A percentile compares a stretch with the other conserved stretches of the same genome.
These are phyloP conservation scores for Penicillium sp. DNA, from an alignment of 2,329 filamentous ascomycete species.

Conservation along the genomic window DNA sequence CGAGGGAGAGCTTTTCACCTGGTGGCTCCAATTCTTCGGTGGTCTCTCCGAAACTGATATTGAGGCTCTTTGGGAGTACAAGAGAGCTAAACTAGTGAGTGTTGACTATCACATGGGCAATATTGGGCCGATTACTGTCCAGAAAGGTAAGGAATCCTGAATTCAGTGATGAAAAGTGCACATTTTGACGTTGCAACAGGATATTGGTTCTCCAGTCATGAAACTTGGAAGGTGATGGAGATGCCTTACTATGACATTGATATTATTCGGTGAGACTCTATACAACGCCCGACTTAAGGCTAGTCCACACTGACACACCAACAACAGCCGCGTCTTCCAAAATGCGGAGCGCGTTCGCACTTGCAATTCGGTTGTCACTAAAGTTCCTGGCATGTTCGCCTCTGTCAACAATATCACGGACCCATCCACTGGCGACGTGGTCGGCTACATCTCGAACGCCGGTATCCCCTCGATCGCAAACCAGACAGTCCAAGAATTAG, in stretches of 20 bases:
- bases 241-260: slow-evolving; percentile 53
- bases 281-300: slow-evolving; percentile 24
- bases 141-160: slow-evolving; percentile 38
- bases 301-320: neutral
- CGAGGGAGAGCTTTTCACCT: slow-evolving; percentile 53
- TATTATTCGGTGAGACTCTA: slow-evolving; percentile 39
- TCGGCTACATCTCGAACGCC: slow-evolving; percentile 51
- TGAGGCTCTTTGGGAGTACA: slow-evolving; percentile 46
- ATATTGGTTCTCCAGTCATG: slow-evolving; percentile 52
- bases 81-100: slow-evolving; percentile 47
- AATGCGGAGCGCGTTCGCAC: slow-evolving; percentile 52
- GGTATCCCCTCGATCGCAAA: slow-evolving; percentile 51
- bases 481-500: slow-evolving; percentile 49
- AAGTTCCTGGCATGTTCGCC: slow-evolving; percentile 50
- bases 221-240: slow-evolving; percentile 53
- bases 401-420: slow-evolving; percentile 54
- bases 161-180: neutral
- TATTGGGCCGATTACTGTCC: slow-evolving; percentile 51
- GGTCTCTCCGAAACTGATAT: slow-evolving; percentile 42
- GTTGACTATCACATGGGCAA: slow-evolving; percentile 46
- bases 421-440: slow-evolving; percentile 43
- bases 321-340: slow-evolving; percentile 40
- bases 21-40: slow-evolving; percentile 50
- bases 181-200: slow-evolving; percentile 13
- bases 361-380: slow-evolving; percentile 50